phyloP scores from a whole-genome alignment of 345 rosid species.

The Arabidopsis suecica region DNA sequence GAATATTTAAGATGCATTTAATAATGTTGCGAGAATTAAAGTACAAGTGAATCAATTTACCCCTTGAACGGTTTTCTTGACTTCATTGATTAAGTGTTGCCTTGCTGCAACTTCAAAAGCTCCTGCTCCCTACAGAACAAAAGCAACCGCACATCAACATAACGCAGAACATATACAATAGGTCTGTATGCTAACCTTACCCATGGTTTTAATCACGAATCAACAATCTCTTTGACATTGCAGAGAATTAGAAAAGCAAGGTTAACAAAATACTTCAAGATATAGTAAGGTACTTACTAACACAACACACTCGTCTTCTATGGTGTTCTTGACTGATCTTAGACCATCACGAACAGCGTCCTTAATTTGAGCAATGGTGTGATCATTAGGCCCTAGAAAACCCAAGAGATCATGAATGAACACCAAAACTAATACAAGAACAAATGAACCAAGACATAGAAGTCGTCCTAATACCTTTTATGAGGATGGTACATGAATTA shows the following conservation, averaged over 20 bases:
- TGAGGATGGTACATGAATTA: constrained; percentile 84
- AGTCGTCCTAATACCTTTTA: constrained; percentile 64
- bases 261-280: constrained; percentile 14
- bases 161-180: background rate
- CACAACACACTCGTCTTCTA: constrained; percentile 93
- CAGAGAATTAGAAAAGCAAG: constrained; percentile 4
- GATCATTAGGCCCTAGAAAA: constrained; percentile 86
- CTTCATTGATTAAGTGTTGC: constrained; percentile 79
- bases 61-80: constrained; percentile 97
- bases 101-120: constrained; percentile 99
- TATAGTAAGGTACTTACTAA: constrained; percentile 59
- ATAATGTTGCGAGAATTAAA: background rate
- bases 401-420: constrained; percentile 5
- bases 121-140: constrained; percentile 82
- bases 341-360: constrained; percentile 98
- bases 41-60: constrained; percentile 46
- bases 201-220: background rate
- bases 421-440: background rate
- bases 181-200: constrained; percentile 12
- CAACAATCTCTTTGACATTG: constrained; percentile 22
- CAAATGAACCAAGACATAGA: background rate
- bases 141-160: constrained; percentile 26
- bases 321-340: constrained; percentile 92
- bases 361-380: constrained; percentile 95
- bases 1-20: background rate